Percentiles rank a stretch among this genome's conserved stretches.
Conservation (phyloP, 352 stramenopile genomes). For the Globisporangium abappressorium region DNA sequence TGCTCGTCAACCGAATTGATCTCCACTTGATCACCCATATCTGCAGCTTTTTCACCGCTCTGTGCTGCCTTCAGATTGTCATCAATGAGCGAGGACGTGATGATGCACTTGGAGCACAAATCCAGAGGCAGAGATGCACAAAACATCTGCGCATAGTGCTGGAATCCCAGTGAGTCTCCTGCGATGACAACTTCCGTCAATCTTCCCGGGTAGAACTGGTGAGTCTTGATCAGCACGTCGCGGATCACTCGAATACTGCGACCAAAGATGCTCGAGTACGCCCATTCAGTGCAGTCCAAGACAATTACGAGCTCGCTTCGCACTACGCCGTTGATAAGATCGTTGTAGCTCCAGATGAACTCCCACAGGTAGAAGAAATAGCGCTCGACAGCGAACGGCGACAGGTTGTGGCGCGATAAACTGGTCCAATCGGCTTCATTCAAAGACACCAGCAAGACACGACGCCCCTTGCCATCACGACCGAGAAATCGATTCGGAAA, state of each 20-base stretch:
- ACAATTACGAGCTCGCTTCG: constrained; percentile 32
- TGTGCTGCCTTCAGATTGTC: background rate
- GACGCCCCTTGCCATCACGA: constrained; percentile 23
- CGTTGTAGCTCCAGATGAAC: constrained; percentile 46
- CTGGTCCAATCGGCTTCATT: constrained; percentile 18
- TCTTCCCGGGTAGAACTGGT: constrained; percentile 26
- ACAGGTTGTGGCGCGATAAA: constrained; percentile 27
- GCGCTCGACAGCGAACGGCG: constrained; percentile 26
- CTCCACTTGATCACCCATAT: background rate
- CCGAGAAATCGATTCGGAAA: constrained; percentile 29
- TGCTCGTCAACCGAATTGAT: constrained; percentile 21
- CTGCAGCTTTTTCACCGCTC: background rate
- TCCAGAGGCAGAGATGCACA: constrained; percentile 16
- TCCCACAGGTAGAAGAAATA: constrained; percentile 48
- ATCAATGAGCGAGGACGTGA: background rate
- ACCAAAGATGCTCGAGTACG: constrained; percentile 26
- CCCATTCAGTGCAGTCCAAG: constrained; percentile 29
- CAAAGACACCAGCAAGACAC: constrained; percentile 26
- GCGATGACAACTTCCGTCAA: constrained; percentile 24
- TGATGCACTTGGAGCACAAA: constrained; percentile 10
- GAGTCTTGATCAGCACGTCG: constrained; percentile 22
- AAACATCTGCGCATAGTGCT: constrained; percentile 16
- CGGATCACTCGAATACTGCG: constrained; percentile 26
- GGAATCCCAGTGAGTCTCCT: constrained; percentile 10
- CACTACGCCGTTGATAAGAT: constrained; percentile 23